Evolutionary conservation across 306 rosid species (phyloP).

Genomic region (Luffa acutangula): DNA sequence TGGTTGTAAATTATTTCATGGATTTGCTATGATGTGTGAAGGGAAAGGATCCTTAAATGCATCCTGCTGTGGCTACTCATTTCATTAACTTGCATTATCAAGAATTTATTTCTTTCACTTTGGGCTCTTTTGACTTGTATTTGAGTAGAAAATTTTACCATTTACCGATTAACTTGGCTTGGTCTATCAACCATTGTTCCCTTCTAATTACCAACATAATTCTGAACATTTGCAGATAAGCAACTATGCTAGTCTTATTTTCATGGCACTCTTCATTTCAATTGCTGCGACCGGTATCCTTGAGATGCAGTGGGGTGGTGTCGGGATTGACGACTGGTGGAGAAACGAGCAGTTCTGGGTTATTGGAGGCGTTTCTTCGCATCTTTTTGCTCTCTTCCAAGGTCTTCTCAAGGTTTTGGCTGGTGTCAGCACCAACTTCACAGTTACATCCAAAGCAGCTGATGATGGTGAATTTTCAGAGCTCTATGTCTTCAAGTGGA

Average conservation of each 20-base stretch:
- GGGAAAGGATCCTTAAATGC: background rate
- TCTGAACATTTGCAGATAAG: constrained; percentile 53
- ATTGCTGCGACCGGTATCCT: constrained; percentile 86
- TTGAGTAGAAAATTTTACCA: background rate
- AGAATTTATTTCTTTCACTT: constrained; percentile 1
- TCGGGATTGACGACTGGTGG: constrained; percentile 94
- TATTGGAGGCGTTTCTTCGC: constrained; percentile 90
- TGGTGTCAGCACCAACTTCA: constrained; percentile 88
- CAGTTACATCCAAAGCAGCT: constrained; percentile 89
- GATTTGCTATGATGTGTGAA: background rate
- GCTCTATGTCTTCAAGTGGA: constrained; percentile 94
- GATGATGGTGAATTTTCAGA: constrained; percentile 93
- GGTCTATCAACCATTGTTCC: background rate
- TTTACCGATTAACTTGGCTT: background rate
- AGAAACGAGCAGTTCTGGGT: constrained; percentile 98
- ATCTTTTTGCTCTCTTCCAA: constrained; percentile 80
- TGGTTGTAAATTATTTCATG: background rate
- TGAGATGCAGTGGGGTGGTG: constrained; percentile 98
- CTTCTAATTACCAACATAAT: background rate
- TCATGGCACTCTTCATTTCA: constrained; percentile 85
- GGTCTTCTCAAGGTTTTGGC: constrained; percentile 92
- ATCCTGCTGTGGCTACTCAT: background rate
- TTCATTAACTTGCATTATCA: background rate
- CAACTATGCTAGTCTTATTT: constrained; percentile 85
- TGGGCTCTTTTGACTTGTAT: background rate